Base-by-base conservation (phyloP, 2,329 filamentous ascomycete genomes). In the Aspergillus glaucus region DNA sequence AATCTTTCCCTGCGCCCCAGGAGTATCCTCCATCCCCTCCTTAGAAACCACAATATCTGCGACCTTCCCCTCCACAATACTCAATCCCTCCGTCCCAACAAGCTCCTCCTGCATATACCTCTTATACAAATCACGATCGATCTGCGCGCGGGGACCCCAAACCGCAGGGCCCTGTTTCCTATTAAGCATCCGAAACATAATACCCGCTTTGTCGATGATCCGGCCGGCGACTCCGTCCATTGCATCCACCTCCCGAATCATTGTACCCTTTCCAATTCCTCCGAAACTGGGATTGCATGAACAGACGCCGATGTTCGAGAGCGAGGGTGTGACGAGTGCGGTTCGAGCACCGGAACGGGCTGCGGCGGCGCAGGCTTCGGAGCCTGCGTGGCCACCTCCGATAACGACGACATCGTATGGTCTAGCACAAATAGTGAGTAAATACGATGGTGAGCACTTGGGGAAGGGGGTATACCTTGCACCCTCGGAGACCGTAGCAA, bases 221-320 rank as follows among this genome's bases (percentile, higher is more conserved):
- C 88, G 81, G 0, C 89, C 91, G 0, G 90, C 86, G 17, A 98
- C 75, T 0, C 93, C 93, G 63, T 97, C 93, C 51, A 98, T 77
- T 0, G 93, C 93, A 73, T 98, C 93, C 28, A 98, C 85, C 70
- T 98, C 93, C 39, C 92, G 85, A 45, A 98, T 76, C 75, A 98
- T 96, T 8, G 88, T 97, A 14, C 93, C 93, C 67, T 98, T 98
- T 41, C 93, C 93, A 59, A 98, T 97, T n/a, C 93, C 93, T 36
- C 93, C 93, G 64, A 98, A 95, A 55, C 89, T 95, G 1, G 92
- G 92, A 66, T 97, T 97, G 73, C 92, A 97, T 32, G 91, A 96
- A 73, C 92, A 97, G 26, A 93, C 88, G 48, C 92, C 92, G 17
- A 97, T 83, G 60, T 96, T 95, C 50, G 91, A 85, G 50, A 88